Percentiles rank a stretch among this genome's conserved stretches.
Conservation (phyloP, 108 stramenopile genomes). For the Pelagomonas calceolata region DNA sequence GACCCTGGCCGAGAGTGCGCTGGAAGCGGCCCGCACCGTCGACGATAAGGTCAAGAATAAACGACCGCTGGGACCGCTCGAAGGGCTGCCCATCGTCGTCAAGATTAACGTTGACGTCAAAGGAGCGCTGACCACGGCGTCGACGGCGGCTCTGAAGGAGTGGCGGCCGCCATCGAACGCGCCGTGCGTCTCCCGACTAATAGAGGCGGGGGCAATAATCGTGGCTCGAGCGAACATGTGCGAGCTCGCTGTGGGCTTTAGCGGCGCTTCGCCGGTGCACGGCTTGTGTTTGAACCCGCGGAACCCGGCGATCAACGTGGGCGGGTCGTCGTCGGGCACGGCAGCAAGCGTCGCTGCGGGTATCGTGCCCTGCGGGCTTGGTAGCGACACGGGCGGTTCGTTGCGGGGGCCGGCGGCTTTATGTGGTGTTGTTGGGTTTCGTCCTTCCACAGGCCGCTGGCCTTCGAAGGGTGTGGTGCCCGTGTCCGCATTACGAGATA, state of each 20-base stretch:
- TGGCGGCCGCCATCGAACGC: conserved; percentile 60
- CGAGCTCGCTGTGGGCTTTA: conserved; percentile 89
- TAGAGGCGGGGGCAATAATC: conserved; percentile 59
- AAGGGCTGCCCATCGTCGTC: conserved; percentile 82
- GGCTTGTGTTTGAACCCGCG: background rate
- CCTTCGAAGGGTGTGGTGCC: conserved; percentile 82
- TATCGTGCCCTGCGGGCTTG: conserved; percentile 65
- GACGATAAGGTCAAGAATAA: no score
- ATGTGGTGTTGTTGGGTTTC: conserved; percentile 83
- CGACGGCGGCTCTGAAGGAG: conserved; percentile 33
- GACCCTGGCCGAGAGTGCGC: no score
- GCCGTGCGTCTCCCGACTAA: conserved; percentile 51
- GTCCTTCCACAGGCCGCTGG: conserved; percentile 80
- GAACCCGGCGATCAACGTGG: conserved; percentile 31
- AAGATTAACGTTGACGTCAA: conserved; percentile 85
- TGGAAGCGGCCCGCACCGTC: no score
- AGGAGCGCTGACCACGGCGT: conserved; percentile 54
- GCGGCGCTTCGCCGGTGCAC: background rate
- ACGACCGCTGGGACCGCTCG: conserved; percentile 6
- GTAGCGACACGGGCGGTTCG: conserved; percentile 93
- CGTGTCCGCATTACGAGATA: conserved; percentile 86
- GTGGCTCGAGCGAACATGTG: conserved; percentile 88
- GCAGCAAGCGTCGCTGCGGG: conserved; percentile 83
- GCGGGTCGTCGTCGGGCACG: conserved; percentile 78
- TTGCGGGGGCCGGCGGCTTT: conserved; percentile 88